phyloP scores from a whole-genome alignment of 805 yeast species.

The Ogataea paraovalis region DNA sequence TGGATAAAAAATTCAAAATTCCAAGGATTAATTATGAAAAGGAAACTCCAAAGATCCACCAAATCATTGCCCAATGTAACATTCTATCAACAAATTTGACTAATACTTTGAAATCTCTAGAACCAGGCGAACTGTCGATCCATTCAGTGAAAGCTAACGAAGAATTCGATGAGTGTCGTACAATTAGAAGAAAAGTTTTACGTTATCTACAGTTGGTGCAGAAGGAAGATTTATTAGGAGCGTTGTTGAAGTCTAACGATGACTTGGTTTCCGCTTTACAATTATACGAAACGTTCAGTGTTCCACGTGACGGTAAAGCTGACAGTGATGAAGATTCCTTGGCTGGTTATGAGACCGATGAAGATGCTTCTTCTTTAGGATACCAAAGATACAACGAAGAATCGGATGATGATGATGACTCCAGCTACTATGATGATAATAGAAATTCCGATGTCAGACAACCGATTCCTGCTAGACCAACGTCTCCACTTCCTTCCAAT shows the following conservation, averaged over 20 bases:
- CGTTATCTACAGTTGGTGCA: slow-evolving; percentile 80
- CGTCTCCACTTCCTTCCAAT: slow-evolving; percentile 1
- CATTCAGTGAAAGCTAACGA: slow-evolving; percentile 60
- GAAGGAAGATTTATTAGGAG: slow-evolving; percentile 83
- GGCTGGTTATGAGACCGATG: slow-evolving; percentile 34
- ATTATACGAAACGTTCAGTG: slow-evolving; percentile 56
- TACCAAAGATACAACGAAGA: slow-evolving; percentile 2
- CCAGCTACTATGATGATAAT: background rate
- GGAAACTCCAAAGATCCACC: slow-evolving; percentile 69
- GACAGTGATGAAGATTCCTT: slow-evolving; percentile 35
- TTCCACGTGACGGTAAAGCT: slow-evolving; percentile 37
- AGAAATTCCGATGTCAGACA: background rate
- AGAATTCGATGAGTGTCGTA: slow-evolving; percentile 70
- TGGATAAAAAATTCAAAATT: slow-evolving; percentile 51
- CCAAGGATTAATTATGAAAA: slow-evolving; percentile 65
- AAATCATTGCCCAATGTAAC: slow-evolving; percentile 69
- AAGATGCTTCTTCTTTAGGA: slow-evolving; percentile 14
- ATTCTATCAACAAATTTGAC: slow-evolving; percentile 66
- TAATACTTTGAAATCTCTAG: slow-evolving; percentile 49
- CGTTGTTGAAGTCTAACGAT: slow-evolving; percentile 85
- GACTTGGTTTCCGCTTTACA: slow-evolving; percentile 74
- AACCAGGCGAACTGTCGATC: slow-evolving; percentile 50
- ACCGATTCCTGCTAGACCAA: background rate
- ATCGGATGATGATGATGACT: background rate
- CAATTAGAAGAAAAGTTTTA: slow-evolving; percentile 71